phyloP scores from a whole-genome alignment of 352 stramenopile genomes.

The Pythium biforme region DNA sequence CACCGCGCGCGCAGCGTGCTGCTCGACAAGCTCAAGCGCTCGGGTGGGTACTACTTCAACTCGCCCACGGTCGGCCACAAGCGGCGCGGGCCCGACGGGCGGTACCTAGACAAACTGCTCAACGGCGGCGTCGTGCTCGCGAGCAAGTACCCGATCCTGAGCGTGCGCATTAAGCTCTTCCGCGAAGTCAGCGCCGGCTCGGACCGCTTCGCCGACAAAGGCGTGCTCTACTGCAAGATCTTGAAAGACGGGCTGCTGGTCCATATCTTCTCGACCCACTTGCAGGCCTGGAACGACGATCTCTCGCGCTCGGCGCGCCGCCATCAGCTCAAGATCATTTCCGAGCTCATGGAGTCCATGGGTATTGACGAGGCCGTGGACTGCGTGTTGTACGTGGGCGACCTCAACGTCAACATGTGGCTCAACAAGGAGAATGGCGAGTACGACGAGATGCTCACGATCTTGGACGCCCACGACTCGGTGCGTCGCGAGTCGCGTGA shows the following conservation, averaged over 20 bases:
- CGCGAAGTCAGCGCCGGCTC: conserved; percentile 56
- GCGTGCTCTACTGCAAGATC: conserved; percentile 80
- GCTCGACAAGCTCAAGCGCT: conserved; percentile 57
- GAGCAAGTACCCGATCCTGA: conserved; percentile 76
- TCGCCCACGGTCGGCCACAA: conserved; percentile 76
- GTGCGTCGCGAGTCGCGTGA: conserved; percentile 23
- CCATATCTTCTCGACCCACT: conserved; percentile 73
- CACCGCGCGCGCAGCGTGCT: conserved; percentile 62
- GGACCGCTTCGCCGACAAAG: conserved; percentile 75
- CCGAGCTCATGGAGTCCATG: conserved; percentile 50
- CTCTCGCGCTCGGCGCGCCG: conserved; percentile 51
- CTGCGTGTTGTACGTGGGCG: conserved; percentile 57
- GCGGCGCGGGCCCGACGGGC: conserved; percentile 36
- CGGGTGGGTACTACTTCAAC: conserved; percentile 69
- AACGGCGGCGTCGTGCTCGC: conserved; percentile 71
- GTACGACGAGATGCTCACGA: conserved; percentile 79
- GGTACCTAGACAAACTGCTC: conserved; percentile 67
- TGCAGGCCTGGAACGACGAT: conserved; percentile 76
- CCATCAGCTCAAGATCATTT: conserved; percentile 68
- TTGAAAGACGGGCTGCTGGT: conserved; percentile 68
- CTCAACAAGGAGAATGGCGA: conserved; percentile 68
- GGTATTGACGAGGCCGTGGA: conserved; percentile 62
- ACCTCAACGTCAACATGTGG: conserved; percentile 80
- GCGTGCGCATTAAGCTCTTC: conserved; percentile 70
- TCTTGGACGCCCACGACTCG: conserved; percentile 57